phyloP scores from a whole-genome alignment of 176 grass and related monocot species.

The Oryza coarctata region DNA sequence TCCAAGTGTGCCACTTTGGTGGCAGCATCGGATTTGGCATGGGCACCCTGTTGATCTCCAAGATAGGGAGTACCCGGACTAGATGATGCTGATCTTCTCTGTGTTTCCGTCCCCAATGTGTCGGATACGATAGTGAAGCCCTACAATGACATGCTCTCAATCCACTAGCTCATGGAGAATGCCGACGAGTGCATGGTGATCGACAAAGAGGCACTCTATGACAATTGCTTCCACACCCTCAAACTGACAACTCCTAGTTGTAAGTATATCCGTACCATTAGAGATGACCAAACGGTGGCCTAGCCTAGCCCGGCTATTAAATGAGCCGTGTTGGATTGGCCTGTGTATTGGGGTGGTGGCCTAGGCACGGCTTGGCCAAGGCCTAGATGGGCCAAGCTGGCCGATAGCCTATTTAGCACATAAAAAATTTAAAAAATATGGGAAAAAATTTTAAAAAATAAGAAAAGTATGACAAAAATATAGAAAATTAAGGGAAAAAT shows the following conservation, averaged over 20 bases:
- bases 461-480: no score
- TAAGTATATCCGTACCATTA: constrained; percentile 34
- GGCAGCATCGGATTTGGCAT: constrained; percentile 78
- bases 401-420: no score
- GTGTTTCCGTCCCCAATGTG: constrained; percentile 93
- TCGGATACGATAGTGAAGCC: constrained; percentile 84
- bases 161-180: constrained; percentile 88
- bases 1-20: constrained; percentile 83
- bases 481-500: no score
- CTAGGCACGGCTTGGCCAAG: no score
- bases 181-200: constrained; percentile 90
- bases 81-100: constrained; percentile 91
- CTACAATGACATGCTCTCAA: constrained; percentile 76
- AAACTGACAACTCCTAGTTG: constrained; percentile 89
- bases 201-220: constrained; percentile 81
- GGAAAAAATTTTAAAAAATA: no score
- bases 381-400: no score
- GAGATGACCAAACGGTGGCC: no score
- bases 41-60: constrained; percentile 80
- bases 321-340: no score
- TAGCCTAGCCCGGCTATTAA: no score
- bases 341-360: no score
- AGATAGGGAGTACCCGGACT: constrained; percentile 85
- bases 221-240: constrained; percentile 83
- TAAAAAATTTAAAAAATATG: no score